Base-by-base conservation (phyloP, 352 stramenopile species). In the Phytophthora citrophthora region DNA sequence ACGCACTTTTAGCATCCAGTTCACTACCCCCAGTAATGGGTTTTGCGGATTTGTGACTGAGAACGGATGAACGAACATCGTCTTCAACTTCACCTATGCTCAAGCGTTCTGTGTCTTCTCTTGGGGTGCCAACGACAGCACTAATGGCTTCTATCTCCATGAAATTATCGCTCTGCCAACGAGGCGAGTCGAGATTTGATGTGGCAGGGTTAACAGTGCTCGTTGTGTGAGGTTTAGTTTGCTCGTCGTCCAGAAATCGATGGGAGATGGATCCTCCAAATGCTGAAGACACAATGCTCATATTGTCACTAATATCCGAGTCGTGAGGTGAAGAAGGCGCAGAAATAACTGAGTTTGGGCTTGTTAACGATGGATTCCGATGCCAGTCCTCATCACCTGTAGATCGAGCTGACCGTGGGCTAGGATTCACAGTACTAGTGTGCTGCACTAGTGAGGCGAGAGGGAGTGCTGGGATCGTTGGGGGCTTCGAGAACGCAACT, bases 291-390 rank as follows among this genome's bases (percentile, higher is more conserved):
- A 59, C 40, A 12, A 64, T 38, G 45, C 60, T 74, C 41, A 67
- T 55, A 26, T 10, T 65, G 10, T 75, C 67, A 20, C 61, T 72
- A 0, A 62, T 46, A 11, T 72, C 61, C 2, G 67, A 72, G 26
- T 64, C 41, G 15, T 68, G 51, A 13, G 55, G 62, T 36, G 62
- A 72, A 26, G 55, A 64, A 1, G 55, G 24, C 9, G 55, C 55
- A 27, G 67, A 48, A n/a, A 60, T 50, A 36, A 64, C 36, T 0
- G 41, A 56, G 16, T 16, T 64, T 45, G 45, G 39, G 24, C 24
- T 46, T 32, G 9, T 39, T 4, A 64, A 20, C 11, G 48, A 20
- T 16, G 24, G 1, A 16, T 52, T 24, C 47, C 29, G 43, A 18
- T 58, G 54, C 13, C 46, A 18, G 29, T 72, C 64, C 3, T 64